These are phyloP conservation scores for Paraphysoderma sedebokerense DNA, from an alignment of 371 early-diverging fungal genomes.

Conservation along the genomic window DNA sequence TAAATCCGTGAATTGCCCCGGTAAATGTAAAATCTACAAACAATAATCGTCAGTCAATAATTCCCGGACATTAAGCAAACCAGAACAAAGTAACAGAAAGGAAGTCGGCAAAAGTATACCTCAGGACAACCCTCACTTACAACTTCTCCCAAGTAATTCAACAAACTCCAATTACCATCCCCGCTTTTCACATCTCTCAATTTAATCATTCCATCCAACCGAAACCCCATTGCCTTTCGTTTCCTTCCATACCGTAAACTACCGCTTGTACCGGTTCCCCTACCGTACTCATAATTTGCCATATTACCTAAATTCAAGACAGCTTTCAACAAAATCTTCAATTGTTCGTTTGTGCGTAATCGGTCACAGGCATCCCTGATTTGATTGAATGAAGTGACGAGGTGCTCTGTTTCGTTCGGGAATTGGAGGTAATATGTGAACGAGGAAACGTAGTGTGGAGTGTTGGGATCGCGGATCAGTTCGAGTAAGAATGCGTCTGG, in stretches of 20 bases:
- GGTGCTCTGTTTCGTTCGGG: slow-evolving; percentile 7
- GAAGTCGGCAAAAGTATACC: slow-evolving; percentile 4
- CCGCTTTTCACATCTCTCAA: slow-evolving; percentile 29
- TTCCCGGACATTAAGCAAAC: background rate
- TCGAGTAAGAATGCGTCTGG: slow-evolving; percentile 24
- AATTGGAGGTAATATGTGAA: slow-evolving; percentile 5
- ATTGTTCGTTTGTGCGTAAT: slow-evolving; percentile 11
- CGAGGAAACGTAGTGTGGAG: slow-evolving; percentile 7
- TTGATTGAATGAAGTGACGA: background rate
- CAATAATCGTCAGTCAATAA: background rate
- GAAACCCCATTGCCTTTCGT: slow-evolving; percentile 22
- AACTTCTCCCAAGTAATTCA: slow-evolving; percentile 27
- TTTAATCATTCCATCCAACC: slow-evolving; percentile 24
- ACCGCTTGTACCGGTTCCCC: slow-evolving; percentile 6
- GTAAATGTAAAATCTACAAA: slow-evolving; percentile 10
- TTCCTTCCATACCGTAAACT: slow-evolving; percentile 22
- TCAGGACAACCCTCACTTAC: slow-evolving; percentile 11
- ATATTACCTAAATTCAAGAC: slow-evolving; percentile 26
- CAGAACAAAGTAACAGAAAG: background rate
- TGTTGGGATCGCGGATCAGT: slow-evolving; percentile 8
- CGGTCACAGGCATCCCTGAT: slow-evolving; percentile 8
- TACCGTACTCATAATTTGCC: slow-evolving; percentile 25
- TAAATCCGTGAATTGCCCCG: slow-evolving; percentile 10
- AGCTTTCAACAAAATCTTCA: slow-evolving; percentile 19
- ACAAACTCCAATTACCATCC: slow-evolving; percentile 28